Percentiles rank a stretch among this genome's conserved stretches.
These are phyloP conservation scores for Pseudovirgaria hyperparasitica DNA, from an alignment of 2,329 filamentous ascomycete species.

Conservation along the genomic window DNA sequence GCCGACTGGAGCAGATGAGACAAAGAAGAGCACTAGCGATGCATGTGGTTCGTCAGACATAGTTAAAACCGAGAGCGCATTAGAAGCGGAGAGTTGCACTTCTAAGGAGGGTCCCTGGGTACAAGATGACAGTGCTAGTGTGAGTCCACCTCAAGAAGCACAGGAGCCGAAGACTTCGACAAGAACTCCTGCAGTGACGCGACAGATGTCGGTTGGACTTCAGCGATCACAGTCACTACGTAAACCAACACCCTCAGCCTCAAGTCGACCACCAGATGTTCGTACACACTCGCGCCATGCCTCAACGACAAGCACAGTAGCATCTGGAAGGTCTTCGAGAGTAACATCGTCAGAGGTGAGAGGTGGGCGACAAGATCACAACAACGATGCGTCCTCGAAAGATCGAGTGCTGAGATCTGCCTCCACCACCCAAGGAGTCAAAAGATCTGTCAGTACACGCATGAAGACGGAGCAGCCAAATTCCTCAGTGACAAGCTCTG, in stretches of 20 bases:
- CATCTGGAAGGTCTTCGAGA: conserved; percentile 5
- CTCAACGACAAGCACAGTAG: conserved; percentile 13
- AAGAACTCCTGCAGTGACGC: too few relatives aligned
- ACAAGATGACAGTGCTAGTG: too few relatives aligned
- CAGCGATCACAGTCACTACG: conserved; percentile 18
- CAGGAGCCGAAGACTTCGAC: too few relatives aligned
- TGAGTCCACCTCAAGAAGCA: too few relatives aligned
- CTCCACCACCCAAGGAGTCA: conserved; percentile 14
- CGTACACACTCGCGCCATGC: conserved; percentile 14
- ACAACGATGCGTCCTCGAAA: too few relatives aligned
- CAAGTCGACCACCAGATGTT: conserved; percentile 6
- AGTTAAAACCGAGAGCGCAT: too few relatives aligned
- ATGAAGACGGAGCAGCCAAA: conserved; percentile 9
- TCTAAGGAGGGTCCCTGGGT: too few relatives aligned
- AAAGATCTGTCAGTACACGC: conserved; percentile 14
- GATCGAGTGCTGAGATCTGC: too few relatives aligned
- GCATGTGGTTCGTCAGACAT: too few relatives aligned
- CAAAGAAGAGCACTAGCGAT: too few relatives aligned
- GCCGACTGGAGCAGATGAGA: too few relatives aligned
- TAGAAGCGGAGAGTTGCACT: too few relatives aligned
- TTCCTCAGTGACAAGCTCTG: conserved; percentile 4
- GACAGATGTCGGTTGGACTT: conserved; percentile 10
- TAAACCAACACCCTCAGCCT: conserved; percentile 11
- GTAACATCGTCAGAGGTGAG: conserved; percentile 7
- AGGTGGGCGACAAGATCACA: conserved; percentile 8